Base-by-base conservation (phyloP, 129 eudicot species). In the Rutidosis leptorrhynchoides region DNA sequence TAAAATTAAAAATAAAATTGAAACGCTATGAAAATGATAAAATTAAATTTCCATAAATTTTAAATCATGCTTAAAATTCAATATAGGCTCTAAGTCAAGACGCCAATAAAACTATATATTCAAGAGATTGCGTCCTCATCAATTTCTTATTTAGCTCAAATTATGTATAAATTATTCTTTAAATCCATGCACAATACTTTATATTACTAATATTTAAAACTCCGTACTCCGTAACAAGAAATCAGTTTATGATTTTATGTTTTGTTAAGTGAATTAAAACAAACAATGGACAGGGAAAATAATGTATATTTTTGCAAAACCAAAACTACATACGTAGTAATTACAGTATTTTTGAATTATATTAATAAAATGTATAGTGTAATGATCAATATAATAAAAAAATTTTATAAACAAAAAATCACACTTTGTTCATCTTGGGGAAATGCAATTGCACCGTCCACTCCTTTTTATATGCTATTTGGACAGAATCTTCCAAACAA, bases 271-370 rank as follows among this genome's bases (percentile, higher is more conserved):
- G n/a, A 22, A 49, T 21, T 33, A 12, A 46, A 59, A 15, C 3
- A 16, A 42, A 9, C 30, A 14, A 20, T 26, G 46, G 30, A 9
- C 53, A 40, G 59, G 19, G 62, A 29, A 14, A 66, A 46, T 43
- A 55, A 42, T 7, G 82, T 77, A 71, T 77, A 71, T 65, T 71
- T 58, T 45, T 42, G 26, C 42, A 37, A 57, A 46, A 77, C 51
- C 37, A 58, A 58, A 69, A 67, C 64, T 84, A 85, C 82, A 79
- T 82, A 82, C 91, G 6, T 7, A 19, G 0, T 70, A 85, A 79
- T 85, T 85, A 85, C 91, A 82, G 80, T 76, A 65, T 76, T 70
- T 69, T 72, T 77, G 48, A 46, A 37, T 74, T 37, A 54, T 25
- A 48, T 45, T 48, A 72, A 68, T 4, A 53, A 42, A 37, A 58